A percentile compares a stretch with the other conserved stretches of the same genome.
Evolutionary conservation across 768 basidiomycete genomes (phyloP).

Genomic region (Kwoniella botswanensis): DNA sequence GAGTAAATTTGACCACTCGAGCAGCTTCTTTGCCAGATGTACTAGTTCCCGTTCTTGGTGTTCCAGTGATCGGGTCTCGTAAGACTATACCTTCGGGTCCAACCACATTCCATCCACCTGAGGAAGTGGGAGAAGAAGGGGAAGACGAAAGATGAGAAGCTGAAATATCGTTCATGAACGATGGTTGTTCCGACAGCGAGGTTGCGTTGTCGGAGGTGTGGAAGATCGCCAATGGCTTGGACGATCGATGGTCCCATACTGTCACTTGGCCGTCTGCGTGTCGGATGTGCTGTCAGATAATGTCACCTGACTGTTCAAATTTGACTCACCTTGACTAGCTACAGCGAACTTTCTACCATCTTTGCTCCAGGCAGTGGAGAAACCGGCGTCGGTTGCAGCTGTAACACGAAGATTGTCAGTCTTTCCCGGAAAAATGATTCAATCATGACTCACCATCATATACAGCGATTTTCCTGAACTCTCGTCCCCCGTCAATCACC

Average conservation of each 20-base stretch:
- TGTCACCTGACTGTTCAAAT: neutral
- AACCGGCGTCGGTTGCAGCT: slow-evolving; percentile 55
- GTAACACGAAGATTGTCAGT: neutral
- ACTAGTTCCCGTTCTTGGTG: slow-evolving; percentile 30
- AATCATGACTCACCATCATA: slow-evolving; percentile 59
- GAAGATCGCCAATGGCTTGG: slow-evolving; percentile 52
- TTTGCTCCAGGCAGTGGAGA: slow-evolving; percentile 56
- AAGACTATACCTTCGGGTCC: slow-evolving; percentile 26
- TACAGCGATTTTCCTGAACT: slow-evolving; percentile 71
- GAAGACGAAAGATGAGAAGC: slow-evolving; percentile 14
- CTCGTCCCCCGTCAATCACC: slow-evolving; percentile 67
- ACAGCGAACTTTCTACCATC: slow-evolving; percentile 58
- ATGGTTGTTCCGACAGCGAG: slow-evolving; percentile 11
- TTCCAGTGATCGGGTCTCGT: slow-evolving; percentile 44
- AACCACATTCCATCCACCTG: slow-evolving; percentile 15
- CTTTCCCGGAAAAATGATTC: slow-evolving; percentile 54
- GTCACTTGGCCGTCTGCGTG: slow-evolving; percentile 55
- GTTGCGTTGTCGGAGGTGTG: slow-evolving; percentile 40
- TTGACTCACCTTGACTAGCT: slow-evolving; percentile 51
- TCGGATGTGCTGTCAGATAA: neutral
- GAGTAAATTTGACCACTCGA: slow-evolving; percentile 82
- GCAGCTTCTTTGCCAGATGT: slow-evolving; percentile 70
- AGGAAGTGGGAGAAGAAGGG: slow-evolving; percentile 6
- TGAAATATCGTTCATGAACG: slow-evolving; percentile 35
- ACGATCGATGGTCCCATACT: slow-evolving; percentile 57